phyloP scores from a whole-genome alignment of 2,329 filamentous ascomycete species.

The Fusarium begoniae region DNA sequence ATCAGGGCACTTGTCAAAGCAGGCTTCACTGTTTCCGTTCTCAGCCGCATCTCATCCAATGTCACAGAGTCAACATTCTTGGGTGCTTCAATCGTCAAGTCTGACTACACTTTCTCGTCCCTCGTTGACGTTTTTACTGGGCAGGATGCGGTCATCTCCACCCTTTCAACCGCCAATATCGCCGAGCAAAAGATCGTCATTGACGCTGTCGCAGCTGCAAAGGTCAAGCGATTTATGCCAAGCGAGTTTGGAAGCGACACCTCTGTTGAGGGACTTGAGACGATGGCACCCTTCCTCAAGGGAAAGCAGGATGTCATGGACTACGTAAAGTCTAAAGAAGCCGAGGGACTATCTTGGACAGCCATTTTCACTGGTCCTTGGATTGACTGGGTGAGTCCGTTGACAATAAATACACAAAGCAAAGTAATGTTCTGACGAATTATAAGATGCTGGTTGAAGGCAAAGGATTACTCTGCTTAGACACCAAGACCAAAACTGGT shows the following conservation, averaged over 20 bases:
- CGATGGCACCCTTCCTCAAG: slow-evolving; percentile 7
- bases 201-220: slow-evolving; percentile 1
- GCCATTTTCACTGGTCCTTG: background rate
- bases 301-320: background rate
- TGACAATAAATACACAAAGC: accelerated
- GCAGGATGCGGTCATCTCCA: slow-evolving; percentile 1
- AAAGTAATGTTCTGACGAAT: accelerated
- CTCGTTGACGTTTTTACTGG: background rate
- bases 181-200: background rate
- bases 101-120: background rate
- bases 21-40: accelerated
- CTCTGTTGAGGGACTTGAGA: background rate
- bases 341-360: background rate
- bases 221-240: slow-evolving; percentile 7
- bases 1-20: background rate
- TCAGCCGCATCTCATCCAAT: background rate
- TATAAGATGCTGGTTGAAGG: background rate
- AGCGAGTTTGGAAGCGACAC: slow-evolving; percentile 16
- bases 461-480: background rate
- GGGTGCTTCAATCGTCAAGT: background rate
- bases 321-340: background rate
- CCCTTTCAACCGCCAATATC: slow-evolving; percentile 5
- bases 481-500: background rate
- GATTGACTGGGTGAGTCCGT: background rate
- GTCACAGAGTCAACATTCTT: accelerated